Evolutionary conservation across 1,284 basidiomycete species (phyloP).

Genomic region (Pisolithus thermaeus): DNA sequence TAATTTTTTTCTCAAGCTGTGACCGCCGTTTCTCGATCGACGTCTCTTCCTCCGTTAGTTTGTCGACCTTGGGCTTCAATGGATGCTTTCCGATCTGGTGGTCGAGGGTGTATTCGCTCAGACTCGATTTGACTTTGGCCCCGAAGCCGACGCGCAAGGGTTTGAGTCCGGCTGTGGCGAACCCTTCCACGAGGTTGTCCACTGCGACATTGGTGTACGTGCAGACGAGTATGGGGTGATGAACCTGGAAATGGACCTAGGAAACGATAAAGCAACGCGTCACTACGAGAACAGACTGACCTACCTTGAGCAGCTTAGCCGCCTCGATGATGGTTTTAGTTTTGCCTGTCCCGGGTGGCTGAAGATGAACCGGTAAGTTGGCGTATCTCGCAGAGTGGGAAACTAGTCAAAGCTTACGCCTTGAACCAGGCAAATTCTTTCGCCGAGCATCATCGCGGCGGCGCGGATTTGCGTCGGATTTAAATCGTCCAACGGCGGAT

Average conservation of each 20-base stretch:
- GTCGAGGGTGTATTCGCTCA: slow-evolving; percentile 62
- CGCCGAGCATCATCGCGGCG: slow-evolving; percentile 81
- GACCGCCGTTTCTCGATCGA: slow-evolving; percentile 24
- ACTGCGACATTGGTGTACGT: slow-evolving; percentile 94
- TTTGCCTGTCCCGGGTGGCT: slow-evolving; percentile 97
- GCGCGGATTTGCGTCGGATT: slow-evolving; percentile 81
- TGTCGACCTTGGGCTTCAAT: slow-evolving; percentile 40
- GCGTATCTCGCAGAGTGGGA: slow-evolving; percentile 1
- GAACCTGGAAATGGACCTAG: slow-evolving; percentile 73
- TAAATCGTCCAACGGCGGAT: slow-evolving; percentile 63
- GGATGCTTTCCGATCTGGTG: slow-evolving; percentile 61
- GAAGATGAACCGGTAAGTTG: slow-evolving; percentile 2
- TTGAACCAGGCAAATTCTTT: slow-evolving; percentile 79
- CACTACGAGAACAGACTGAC: no score
- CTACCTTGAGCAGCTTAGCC: slow-evolving; percentile 77
- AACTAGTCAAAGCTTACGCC: no score
- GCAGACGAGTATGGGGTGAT: slow-evolving; percentile 81
- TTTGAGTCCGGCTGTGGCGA: slow-evolving; percentile 57
- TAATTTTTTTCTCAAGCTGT: slow-evolving; percentile 24
- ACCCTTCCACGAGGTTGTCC: slow-evolving; percentile 84
- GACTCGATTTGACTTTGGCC: slow-evolving; percentile 54
- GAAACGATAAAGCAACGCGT: no score
- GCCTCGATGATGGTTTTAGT: slow-evolving; percentile 89
- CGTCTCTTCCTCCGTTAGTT: slow-evolving; percentile 30
- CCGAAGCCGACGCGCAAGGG: slow-evolving; percentile 74